Base-by-base conservation (phyloP, 495 filamentous ascomycete genomes). In the Aspergillus saccharolyticus region DNA sequence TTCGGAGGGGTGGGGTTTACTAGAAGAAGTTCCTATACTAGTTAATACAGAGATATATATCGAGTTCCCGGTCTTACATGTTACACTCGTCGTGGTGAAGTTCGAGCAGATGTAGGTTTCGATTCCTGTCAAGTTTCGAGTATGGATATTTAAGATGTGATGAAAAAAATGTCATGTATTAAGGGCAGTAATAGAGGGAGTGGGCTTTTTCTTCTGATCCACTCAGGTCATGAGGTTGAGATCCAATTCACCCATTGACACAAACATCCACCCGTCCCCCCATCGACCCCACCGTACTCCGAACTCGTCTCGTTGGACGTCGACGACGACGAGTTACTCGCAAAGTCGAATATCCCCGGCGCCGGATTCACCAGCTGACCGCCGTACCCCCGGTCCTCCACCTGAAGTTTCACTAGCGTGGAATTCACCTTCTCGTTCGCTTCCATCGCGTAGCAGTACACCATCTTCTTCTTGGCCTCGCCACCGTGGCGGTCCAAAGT, bases 401-500 rank as follows among this genome's bases (percentile, higher is more conserved):
- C 43, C 51, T 86, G 70, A 18, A 90, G 65, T 58, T 77, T 78
- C 49, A 71, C 74, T n/a, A 76, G 71, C 10, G 75, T 74, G 2
- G 71, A 53, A 47, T 84, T 72, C 52, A 89, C 78, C 44, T 77
- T 69, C 14, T 73, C 71, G 50, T 85, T 76, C 0, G 59, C 54
- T 16, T 70, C 65, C 60, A 96, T 70, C 0, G 75, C 78, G 63
- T 90, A 88, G 66, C 85, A 85, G 64, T 89, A 95, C 0, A 87
- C 71, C 66, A 83, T 77, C 71, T 96, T 96, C 60, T 76, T 66
- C 19, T 65, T 72, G 3, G 72, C 67, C 43, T 80, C 66, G 0
- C 90, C 89, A 30, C 91, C 91, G 55, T 94, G 89, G 30, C 89
- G 84, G 69, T 97, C 93, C 12, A 88, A 60, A 1, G 87, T 88